Conservation (phyloP, 331 rosid species). For the Phaseolus coccineus region DNA sequence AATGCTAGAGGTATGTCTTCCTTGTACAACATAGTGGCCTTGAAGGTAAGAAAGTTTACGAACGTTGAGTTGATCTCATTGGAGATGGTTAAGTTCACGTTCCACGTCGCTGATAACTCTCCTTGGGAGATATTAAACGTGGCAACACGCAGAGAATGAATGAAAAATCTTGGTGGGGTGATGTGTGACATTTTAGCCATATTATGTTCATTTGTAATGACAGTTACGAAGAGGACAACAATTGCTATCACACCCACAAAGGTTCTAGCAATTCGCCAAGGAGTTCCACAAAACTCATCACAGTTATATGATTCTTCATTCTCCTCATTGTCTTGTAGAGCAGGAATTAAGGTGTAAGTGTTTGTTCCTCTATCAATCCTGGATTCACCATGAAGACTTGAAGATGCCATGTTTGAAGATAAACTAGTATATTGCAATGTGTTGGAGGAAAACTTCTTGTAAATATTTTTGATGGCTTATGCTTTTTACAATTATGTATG, state of each 20-base stretch:
- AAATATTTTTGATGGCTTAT: not conserved
- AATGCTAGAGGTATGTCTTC: not conserved
- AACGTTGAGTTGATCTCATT: constrained; percentile 2
- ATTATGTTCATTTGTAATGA: not conserved
- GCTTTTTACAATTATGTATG: not conserved
- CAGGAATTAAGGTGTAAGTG: constrained; percentile 1
- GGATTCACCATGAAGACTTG: not conserved
- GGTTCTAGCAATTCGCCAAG: not conserved
- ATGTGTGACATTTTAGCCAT: not conserved
- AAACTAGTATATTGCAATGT: too few species aligned
- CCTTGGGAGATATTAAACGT: constrained; percentile 32
- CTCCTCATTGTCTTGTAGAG: not conserved
- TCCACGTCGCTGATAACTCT: constrained; percentile 31
- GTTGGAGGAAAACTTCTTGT: not conserved
- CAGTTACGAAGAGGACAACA: not conserved
- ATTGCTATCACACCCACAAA: not conserved
- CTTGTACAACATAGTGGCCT: not conserved
- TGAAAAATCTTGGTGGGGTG: constrained; percentile 8
- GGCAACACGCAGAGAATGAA: constrained; percentile 20
- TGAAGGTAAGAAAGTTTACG: not conserved
- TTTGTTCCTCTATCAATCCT: not conserved
- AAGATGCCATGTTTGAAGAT: constrained; percentile 5
- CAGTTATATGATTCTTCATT: not conserved
- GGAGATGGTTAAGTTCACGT: constrained; percentile 11
- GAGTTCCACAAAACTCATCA: constrained; percentile 18